phyloP scores from a whole-genome alignment of 345 rosid genomes.

The Salix udensis region DNA sequence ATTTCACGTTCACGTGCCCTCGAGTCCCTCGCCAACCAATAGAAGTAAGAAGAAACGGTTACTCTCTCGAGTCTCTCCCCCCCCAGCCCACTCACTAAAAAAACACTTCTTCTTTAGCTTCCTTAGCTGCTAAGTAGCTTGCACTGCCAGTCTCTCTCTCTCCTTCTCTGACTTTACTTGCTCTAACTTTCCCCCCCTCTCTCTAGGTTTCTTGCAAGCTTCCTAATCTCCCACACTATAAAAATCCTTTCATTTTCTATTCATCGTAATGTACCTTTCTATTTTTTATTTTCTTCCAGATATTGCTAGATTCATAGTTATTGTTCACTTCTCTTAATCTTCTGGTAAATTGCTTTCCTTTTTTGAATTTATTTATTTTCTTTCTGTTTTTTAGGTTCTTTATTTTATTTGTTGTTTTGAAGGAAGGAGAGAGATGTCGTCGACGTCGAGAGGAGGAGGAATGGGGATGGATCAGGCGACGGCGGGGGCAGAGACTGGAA shows the following conservation, averaged over 20 bases:
- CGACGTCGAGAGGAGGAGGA: conserved; percentile 25
- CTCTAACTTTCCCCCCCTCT: background rate
- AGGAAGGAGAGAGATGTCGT: conserved; percentile 10
- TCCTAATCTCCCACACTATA: background rate
- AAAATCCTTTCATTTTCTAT: background rate
- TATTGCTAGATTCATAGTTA: background rate
- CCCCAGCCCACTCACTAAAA: background rate
- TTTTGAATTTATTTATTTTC: background rate
- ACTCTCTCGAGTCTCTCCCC: background rate
- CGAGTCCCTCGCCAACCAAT: background rate
- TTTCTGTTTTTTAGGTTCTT: background rate
- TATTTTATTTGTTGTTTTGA: background rate
- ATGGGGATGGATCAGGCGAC: conserved; percentile 21
- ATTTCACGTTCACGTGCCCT: background rate
- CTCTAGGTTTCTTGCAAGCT: conserved; percentile 6
- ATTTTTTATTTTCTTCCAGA: background rate
- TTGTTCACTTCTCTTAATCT: background rate
- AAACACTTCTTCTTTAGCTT: background rate
- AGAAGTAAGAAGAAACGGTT: background rate
- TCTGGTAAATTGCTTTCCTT: background rate
- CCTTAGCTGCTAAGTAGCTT: conserved; percentile 15
- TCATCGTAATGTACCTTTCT: background rate
- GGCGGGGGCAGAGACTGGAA: background rate
- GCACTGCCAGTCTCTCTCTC: background rate
- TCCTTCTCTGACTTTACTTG: background rate